Base-by-base conservation (phyloP, 164 flowering plant genomes). In the Tetracentron sinense region DNA sequence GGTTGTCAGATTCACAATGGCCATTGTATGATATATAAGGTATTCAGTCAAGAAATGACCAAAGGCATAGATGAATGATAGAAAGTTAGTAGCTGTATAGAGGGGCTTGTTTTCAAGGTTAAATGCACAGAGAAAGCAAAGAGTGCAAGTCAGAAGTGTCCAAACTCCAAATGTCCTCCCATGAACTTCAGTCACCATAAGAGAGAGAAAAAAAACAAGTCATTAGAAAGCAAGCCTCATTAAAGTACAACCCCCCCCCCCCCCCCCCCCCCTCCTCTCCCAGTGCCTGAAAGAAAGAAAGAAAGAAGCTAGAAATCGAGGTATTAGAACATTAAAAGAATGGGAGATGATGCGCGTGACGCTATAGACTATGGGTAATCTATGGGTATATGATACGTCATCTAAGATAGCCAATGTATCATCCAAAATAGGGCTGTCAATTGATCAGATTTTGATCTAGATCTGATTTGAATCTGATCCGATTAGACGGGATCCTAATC, bases 151-250 rank as follows among this genome's bases (percentile, higher is more conserved):
- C 73, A 91, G 68, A 58, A 94, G 86, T 8, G 99, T 91, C 99
- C 97, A 94, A 38, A 91, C 85, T 65, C 99, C 99, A 80, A 94
- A 91, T 78, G 99, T 91, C 67, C 97, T 83, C 67, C 99, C 99
- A 77, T 91, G 99, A 77, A 94, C 86, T 67, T 94, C 99, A 74
- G 88, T 88, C 96, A 94, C 99, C 91, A 67, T 67, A 80, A 50
- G 8, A 35, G n/a, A 55, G 59, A 20, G 2, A 19, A 62, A 16
- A 31, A 27, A 56, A 7, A 0, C 16, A 26, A 54, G 28, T 54
- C 20, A 55, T 61, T 29, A 17, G 12, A 42, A 14, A 7, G n/a
- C n/a, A n/a, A n/a, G n/a, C n/a, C n/a, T n/a, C n/a, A n/a, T n/a
- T n/a, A n/a, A n/a, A n/a, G 16, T 26, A 58, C 14, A 57, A n/a